Conservation (phyloP, 768 basidiomycete species). For the Mycena galopus region DNA sequence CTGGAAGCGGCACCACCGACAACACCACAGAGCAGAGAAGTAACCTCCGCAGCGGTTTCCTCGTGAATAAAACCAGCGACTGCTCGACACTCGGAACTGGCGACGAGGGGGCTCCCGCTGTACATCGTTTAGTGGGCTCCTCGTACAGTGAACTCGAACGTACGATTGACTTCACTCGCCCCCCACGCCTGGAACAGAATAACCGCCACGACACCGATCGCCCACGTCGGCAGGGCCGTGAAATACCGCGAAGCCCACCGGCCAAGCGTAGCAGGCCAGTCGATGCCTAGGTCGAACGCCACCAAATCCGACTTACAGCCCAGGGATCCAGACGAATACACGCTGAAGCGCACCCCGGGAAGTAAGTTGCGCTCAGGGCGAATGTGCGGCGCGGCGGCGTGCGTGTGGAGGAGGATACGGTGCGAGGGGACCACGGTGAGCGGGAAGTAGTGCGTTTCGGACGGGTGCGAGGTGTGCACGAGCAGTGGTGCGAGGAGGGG, state of each 20-base stretch:
- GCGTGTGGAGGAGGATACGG: slow-evolving; percentile 73
- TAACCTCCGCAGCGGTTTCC: slow-evolving; percentile 54
- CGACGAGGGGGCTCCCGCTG: slow-evolving; percentile 43
- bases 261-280: slow-evolving; percentile 80
- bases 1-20: slow-evolving; percentile 70
- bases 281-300: slow-evolving; percentile 67
- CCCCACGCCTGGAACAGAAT: slow-evolving; percentile 68
- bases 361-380: slow-evolving; percentile 44
- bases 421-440: slow-evolving; percentile 52
- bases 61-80: slow-evolving; percentile 62
- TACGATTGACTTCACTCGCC: slow-evolving; percentile 45
- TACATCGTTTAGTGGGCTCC: neutral
- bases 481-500: slow-evolving; percentile 75
- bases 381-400: slow-evolving; percentile 78
- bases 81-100: slow-evolving; percentile 61
- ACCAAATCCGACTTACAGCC: slow-evolving; percentile 59
- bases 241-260: slow-evolving; percentile 82
- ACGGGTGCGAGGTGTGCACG: slow-evolving; percentile 66
- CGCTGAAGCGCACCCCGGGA: slow-evolving; percentile 63
- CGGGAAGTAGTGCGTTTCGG: slow-evolving; percentile 80
- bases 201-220: slow-evolving; percentile 75
- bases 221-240: slow-evolving; percentile 79
- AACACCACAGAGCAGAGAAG: slow-evolving; percentile 57
- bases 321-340: slow-evolving; percentile 67
- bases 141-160: slow-evolving; percentile 27